These are phyloP conservation scores for Candida orba DNA, from an alignment of 805 yeast genomes.

Conservation along the genomic window DNA sequence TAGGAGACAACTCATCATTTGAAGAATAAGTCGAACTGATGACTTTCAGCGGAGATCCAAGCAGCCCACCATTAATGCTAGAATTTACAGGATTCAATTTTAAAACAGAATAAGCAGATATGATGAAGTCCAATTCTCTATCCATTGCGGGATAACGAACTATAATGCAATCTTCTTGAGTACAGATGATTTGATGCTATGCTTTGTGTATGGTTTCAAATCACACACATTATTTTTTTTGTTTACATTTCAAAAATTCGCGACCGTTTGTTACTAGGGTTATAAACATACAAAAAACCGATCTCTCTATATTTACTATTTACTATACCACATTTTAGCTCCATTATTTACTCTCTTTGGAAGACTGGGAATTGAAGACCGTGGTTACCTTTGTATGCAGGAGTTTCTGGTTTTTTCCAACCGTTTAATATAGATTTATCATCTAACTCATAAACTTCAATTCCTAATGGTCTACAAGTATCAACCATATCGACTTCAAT, in stretches of 20 bases:
- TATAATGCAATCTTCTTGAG: too few relatives aligned
- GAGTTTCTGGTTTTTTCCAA: slow-evolving; percentile 47
- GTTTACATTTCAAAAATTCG: background rate
- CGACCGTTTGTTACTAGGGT: background rate
- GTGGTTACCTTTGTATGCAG: slow-evolving; percentile 50
- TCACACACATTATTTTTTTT: background rate
- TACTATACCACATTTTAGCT: too few relatives aligned
- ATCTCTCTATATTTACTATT: background rate
- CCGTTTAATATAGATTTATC: slow-evolving; percentile 37
- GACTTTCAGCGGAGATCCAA: slow-evolving; percentile 16
- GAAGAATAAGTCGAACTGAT: slow-evolving; percentile 19
- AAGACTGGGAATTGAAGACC: slow-evolving; percentile 32
- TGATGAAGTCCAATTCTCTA: slow-evolving; percentile 20
- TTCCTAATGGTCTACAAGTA: slow-evolving; percentile 56
- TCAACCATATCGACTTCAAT: slow-evolving; percentile 46
- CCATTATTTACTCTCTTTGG: slow-evolving; percentile 7
- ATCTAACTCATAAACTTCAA: slow-evolving; percentile 50
- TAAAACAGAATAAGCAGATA: slow-evolving; percentile 18
- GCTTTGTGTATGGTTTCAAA: background rate
- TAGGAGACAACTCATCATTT: slow-evolving; percentile 10
- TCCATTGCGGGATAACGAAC: slow-evolving; percentile 8
- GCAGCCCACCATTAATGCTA: background rate
- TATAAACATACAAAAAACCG: too few relatives aligned
- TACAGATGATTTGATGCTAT: too few relatives aligned
- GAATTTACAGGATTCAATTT: slow-evolving; percentile 2